Evolutionary conservation across 192 early-diverging fungal species (phyloP), one percentile per base, ranked within the genome.

Genomic region (Linnemannia schmuckeri): DNA sequence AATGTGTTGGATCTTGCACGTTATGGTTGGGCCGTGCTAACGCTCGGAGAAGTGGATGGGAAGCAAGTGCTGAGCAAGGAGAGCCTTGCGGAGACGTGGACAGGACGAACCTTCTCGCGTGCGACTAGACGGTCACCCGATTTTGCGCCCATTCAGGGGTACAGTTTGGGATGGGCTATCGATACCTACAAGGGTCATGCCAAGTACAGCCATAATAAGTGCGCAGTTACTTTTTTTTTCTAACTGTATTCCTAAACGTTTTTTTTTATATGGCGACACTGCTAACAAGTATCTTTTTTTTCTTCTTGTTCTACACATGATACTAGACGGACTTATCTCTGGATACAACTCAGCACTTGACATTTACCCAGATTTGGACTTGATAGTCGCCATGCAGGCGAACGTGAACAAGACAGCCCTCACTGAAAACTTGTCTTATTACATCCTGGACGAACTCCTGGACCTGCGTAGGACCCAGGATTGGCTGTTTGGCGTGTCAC

Each of bases 81-180:
- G 1, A 69, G 44, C 10, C 13, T 78, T 17, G 46, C 20, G 10
- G 76, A 63, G 30, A 30, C n/a, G 7, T 33, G 74, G 24, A 83
- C 49, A 1, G 33, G 71, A 2, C 76, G 78, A 6, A 74, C 57
- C 1, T 74, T 83, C 20, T 5, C 27, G 2, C 0, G 0, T 3
- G 15, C 15, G 3, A 38, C 49, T 4, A 33, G 27, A 15, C 70
- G 42, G 6, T 6, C 54, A 1, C 46, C 76, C 1, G 76, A 77
- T 12, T 74, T 83, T 69, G 76, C 69, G 41, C 71, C 61, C 24
- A 6, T 72, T 2, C 1, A 9, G 1, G n/a, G 8, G 17, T 83
- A 83, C n/a, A 76, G 82, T 4, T 18, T 83, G 40, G 82, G 82
- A 3, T 83, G 76, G 76, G 38, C 30, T 6, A 17, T 83, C 12